Conservation (phyloP, 805 yeast genomes). For the Schwanniomyces occidentalis region DNA sequence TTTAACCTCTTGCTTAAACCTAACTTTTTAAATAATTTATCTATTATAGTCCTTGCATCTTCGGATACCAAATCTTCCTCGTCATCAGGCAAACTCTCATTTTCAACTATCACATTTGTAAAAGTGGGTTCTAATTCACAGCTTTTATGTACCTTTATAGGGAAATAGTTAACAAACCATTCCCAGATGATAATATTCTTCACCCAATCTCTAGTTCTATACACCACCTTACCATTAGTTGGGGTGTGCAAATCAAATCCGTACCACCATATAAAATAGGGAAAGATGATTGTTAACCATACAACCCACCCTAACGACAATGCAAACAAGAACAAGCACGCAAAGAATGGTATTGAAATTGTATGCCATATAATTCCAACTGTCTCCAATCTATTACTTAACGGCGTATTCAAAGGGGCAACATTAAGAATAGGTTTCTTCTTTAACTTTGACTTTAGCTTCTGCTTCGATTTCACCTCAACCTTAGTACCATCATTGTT, state of each 20-base stretch:
- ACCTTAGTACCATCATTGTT: too few species aligned
- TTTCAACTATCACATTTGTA: conserved; percentile 32
- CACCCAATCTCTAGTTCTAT: conserved; percentile 57
- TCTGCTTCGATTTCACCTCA: background rate
- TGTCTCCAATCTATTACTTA: conserved; percentile 62
- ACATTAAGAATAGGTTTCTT: conserved; percentile 26
- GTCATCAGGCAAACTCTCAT: conserved; percentile 28
- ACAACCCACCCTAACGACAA: conserved; percentile 52
- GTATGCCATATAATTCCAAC: conserved; percentile 72
- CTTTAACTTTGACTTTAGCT: conserved; percentile 1
- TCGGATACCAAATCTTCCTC: conserved; percentile 46
- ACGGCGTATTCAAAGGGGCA: conserved; percentile 60
- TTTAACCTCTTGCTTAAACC: conserved; percentile 41
- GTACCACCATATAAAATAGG: conserved; percentile 59
- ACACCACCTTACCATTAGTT: conserved; percentile 66
- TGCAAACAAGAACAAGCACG: conserved; percentile 52
- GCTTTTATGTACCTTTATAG: conserved; percentile 69
- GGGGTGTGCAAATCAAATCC: conserved; percentile 67
- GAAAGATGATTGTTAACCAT: conserved; percentile 65
- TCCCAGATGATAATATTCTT: conserved; percentile 63
- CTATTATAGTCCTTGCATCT: conserved; percentile 34
- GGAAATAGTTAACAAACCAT: conserved; percentile 77
- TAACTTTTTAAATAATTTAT: conserved; percentile 32
- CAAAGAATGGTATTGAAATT: conserved; percentile 61
- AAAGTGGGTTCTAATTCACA: conserved; percentile 74